Conservation (phyloP, 345 rosid genomes). For the Hirschfeldia incana region DNA sequence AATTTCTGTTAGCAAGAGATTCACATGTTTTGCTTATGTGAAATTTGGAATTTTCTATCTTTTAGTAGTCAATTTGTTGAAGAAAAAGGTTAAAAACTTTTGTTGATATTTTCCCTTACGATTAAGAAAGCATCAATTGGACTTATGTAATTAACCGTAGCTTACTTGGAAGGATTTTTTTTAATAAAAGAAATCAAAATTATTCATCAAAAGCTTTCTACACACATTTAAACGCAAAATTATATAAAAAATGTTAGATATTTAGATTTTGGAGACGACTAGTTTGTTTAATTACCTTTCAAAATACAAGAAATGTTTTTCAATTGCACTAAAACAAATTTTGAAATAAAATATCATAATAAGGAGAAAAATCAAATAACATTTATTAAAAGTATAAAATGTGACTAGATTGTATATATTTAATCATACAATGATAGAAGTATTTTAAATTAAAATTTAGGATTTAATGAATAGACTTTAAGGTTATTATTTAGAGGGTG, state of each 20-base stretch:
- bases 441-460: too few species aligned
- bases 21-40: neutral
- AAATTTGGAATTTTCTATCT: neutral
- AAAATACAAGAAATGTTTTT: too few species aligned
- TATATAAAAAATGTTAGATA: neutral
- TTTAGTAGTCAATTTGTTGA: neutral
- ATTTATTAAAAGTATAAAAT: too few species aligned
- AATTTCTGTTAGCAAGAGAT: neutral
- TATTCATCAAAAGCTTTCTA: neutral
- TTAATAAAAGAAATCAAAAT: neutral
- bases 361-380: too few species aligned
- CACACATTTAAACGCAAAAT: neutral
- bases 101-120: neutral
- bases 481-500: neutral
- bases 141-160: neutral
- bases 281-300: neutral
- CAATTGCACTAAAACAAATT: neutral
- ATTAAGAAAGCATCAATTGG: too few species aligned
- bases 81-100: neutral
- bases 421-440: too few species aligned
- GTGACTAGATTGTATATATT: too few species aligned
- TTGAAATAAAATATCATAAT: too few species aligned
- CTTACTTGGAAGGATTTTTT: neutral
- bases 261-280: neutral
- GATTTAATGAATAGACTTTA: neutral